These are phyloP conservation scores for Serpula lacrymans DNA, from an alignment of 768 basidiomycete genomes.

Conservation along the genomic window DNA sequence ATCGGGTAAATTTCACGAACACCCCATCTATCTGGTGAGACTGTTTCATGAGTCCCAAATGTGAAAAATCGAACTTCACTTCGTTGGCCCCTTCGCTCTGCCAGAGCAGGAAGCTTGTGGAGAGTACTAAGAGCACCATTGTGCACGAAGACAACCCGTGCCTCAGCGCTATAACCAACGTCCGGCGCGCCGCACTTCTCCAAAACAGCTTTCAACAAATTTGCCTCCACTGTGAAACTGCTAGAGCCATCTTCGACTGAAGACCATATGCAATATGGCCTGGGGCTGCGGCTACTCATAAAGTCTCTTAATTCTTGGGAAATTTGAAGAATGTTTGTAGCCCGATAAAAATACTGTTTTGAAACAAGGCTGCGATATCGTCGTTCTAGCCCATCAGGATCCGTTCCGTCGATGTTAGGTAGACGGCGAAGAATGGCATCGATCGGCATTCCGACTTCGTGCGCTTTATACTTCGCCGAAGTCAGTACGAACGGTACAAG, in stretches of 20 bases:
- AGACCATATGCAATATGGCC: slow-evolving; percentile 50
- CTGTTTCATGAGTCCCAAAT: slow-evolving; percentile 60
- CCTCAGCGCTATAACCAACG: slow-evolving; percentile 36
- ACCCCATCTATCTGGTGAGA: slow-evolving; percentile 55
- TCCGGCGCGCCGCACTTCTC: slow-evolving; percentile 38
- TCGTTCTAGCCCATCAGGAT: too few species aligned
- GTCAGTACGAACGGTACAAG: too few species aligned
- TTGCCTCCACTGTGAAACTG: slow-evolving; percentile 39
- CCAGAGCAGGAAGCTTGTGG: slow-evolving; percentile 46
- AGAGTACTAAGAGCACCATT: slow-evolving; percentile 51
- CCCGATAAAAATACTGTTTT: too few species aligned
- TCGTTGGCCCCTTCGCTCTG: slow-evolving; percentile 40
- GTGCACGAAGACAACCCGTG: slow-evolving; percentile 63
- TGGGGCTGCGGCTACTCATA: slow-evolving; percentile 31
- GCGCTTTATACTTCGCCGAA: too few species aligned
- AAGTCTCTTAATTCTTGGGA: slow-evolving; percentile 47
- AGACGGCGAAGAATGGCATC: too few species aligned
- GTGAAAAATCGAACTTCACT: slow-evolving; percentile 57
- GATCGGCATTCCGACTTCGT: too few species aligned
- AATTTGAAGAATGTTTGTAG: slow-evolving; percentile 46
- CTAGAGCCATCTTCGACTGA: slow-evolving; percentile 27
- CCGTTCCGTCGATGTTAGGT: too few species aligned
- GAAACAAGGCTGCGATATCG: too few species aligned
- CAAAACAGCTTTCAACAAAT: slow-evolving; percentile 41
- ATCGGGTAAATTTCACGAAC: slow-evolving; percentile 64